Evolutionary conservation across 164 flowering plant genomes (phyloP), one percentile per base, ranked within the genome.

Genomic region (Vitis vinifera): DNA sequence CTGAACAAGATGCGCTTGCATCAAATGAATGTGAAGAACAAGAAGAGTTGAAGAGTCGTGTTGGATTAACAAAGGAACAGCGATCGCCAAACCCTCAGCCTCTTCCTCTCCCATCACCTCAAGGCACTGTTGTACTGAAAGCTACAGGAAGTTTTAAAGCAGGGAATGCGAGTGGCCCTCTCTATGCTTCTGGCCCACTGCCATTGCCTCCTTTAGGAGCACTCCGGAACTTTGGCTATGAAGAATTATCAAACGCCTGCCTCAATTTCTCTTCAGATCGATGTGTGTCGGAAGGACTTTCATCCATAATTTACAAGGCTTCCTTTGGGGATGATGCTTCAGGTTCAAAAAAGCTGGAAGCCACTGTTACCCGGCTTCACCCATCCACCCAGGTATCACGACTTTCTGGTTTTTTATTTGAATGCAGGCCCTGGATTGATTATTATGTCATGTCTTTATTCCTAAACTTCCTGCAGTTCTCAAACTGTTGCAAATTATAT

Each of bases 71-170:
- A 16, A 87, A 83, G 74, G 95, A 91, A 59, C 86, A 73, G 15
- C 70, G 68, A 12, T 61, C 81, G 11, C 82, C 84, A 15, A 84
- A 77, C 76, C 94, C 99, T 19, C 92, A 87, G 68, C 98, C 99
- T 31, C 91, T 95, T 68, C 99, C 99, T 59, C 96, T 95, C 68
- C 99, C 99, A 15, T 87, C 97, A 2, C 92, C 93, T 13, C 88
- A 80, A 65, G 71, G 71, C 70, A 62, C 75, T 58, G 65, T 75
- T 27, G 69, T 73, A 17, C 77, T 93, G 73, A 91, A 78, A 82
- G 75, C 75, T 61, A 66, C 68, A 37, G 85, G 85, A 63, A 95
- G 99, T 76, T 93, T 95, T 71, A 95, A 93, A 65, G 61, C 83
- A 31, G 78, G 14, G 59, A 82, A 62, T 71, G 12, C 65, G 10